phyloP scores from a whole-genome alignment of 768 basidiomycete genomes.

The Pisolithus albus region DNA sequence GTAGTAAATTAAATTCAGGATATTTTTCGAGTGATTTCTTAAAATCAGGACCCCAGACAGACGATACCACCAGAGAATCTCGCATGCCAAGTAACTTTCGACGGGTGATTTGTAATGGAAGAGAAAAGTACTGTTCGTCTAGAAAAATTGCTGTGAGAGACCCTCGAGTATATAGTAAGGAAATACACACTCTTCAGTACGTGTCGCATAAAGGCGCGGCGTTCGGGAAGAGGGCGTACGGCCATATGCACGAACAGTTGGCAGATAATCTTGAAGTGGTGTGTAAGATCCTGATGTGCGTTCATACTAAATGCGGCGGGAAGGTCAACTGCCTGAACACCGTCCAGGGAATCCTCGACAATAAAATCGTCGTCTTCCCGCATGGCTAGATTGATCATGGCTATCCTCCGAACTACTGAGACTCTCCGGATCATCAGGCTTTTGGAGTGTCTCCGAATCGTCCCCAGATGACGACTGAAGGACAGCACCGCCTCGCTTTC shows the following conservation, averaged over 20 bases:
- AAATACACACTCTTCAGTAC: conserved; percentile 39
- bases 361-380: conserved; percentile 38
- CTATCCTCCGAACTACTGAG: neutral
- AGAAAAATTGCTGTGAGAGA: conserved; percentile 2
- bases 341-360: conserved; percentile 56
- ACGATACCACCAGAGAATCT: conserved; percentile 78
- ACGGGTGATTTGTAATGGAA: conserved; percentile 59
- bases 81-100: conserved; percentile 63
- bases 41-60: conserved; percentile 72
- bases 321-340: conserved; percentile 36
- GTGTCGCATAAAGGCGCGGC: conserved; percentile 50
- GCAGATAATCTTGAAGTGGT: conserved; percentile 83
- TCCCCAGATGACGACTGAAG: conserved; percentile 28
- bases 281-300: conserved; percentile 63
- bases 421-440: no score
- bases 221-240: conserved; percentile 45
- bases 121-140: conserved; percentile 67
- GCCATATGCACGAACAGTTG: conserved; percentile 84
- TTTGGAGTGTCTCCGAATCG: conserved; percentile 19
- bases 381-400: conserved; percentile 4
- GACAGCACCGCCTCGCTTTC: conserved; percentile 35
- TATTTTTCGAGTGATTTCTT: conserved; percentile 57
- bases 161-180: neutral
- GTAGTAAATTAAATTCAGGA: conserved; percentile 53
- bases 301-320: conserved; percentile 78